phyloP scores from a whole-genome alignment of 345 rosid genomes.

The Syzygium grande region DNA sequence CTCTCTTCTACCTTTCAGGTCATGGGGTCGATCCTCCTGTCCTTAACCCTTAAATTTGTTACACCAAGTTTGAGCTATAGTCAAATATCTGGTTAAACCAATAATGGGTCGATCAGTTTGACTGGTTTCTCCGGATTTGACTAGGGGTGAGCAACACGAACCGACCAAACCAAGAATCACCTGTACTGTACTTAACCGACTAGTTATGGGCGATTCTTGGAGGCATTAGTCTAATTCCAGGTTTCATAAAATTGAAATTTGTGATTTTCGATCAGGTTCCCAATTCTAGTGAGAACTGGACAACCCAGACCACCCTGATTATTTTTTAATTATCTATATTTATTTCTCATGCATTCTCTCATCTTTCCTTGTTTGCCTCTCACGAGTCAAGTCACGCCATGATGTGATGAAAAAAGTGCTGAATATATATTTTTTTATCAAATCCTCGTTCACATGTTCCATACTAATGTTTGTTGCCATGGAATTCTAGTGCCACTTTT shows the following conservation, averaged over 20 bases:
- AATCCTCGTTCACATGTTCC: too few relatives aligned
- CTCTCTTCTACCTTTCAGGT: not conserved
- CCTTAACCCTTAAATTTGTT: not conserved
- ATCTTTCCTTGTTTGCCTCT: not conserved
- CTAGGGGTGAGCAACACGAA: not conserved
- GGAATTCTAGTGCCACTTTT: too few relatives aligned
- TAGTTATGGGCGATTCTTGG: too few relatives aligned
- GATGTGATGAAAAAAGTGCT: too few relatives aligned
- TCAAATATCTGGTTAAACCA: not conserved
- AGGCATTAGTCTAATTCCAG: too few relatives aligned
- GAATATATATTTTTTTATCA: too few relatives aligned
- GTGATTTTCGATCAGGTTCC: too few relatives aligned
- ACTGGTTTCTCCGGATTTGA: not conserved
- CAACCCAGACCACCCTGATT: accelerated
- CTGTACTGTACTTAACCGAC: too few relatives aligned
- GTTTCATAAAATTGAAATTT: too few relatives aligned
- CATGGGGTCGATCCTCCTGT: not conserved
- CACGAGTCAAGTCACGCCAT: too few relatives aligned
- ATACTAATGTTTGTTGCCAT: too few relatives aligned
- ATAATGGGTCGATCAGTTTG: not conserved
- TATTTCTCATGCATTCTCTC: not conserved
- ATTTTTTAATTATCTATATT: not conserved
- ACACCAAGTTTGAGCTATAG: not conserved
- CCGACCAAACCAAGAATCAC: too few relatives aligned
- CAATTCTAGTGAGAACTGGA: accelerated